Conservation (phyloP, 1,284 basidiomycete genomes). For the Irpex sp. region DNA sequence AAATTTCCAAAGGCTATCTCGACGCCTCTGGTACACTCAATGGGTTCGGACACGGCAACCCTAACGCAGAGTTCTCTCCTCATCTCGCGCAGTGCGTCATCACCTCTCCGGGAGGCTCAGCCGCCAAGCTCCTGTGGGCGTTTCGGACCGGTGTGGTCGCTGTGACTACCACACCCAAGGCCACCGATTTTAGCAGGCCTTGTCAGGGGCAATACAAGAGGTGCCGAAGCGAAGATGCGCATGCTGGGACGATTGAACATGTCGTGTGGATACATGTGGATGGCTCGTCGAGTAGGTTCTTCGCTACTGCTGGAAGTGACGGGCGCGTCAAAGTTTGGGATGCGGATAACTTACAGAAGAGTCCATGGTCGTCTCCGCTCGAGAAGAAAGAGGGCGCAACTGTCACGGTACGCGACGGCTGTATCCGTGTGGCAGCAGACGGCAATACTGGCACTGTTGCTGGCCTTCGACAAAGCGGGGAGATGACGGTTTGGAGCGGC, state of each 20-base stretch:
- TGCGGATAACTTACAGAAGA: constrained; percentile 39
- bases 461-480: constrained; percentile 51
- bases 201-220: constrained; percentile 43
- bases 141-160: constrained; percentile 69
- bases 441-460: constrained; percentile 42
- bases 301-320: constrained; percentile 54
- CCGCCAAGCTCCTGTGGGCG: constrained; percentile 76
- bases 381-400: constrained; percentile 22
- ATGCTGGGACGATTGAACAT: constrained; percentile 54
- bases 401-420: constrained; percentile 41
- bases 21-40: constrained; percentile 58
- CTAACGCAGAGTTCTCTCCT: constrained; percentile 74
- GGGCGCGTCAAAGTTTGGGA: constrained; percentile 75
- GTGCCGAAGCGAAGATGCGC: constrained; percentile 52
- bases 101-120: constrained; percentile 62
- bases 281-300: constrained; percentile 28
- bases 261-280: constrained; percentile 43
- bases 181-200: constrained; percentile 49
- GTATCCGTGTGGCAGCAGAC: constrained; percentile 44
- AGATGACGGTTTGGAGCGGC: constrained; percentile 53
- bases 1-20: constrained; percentile 69
- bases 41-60: constrained; percentile 69
- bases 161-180: constrained; percentile 52
- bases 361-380: constrained; percentile 58
- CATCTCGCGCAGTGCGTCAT: constrained; percentile 58